These are phyloP conservation scores for Elsinoe perseae DNA, from an alignment of 2,329 filamentous ascomycete genomes.

Conservation along the genomic window DNA sequence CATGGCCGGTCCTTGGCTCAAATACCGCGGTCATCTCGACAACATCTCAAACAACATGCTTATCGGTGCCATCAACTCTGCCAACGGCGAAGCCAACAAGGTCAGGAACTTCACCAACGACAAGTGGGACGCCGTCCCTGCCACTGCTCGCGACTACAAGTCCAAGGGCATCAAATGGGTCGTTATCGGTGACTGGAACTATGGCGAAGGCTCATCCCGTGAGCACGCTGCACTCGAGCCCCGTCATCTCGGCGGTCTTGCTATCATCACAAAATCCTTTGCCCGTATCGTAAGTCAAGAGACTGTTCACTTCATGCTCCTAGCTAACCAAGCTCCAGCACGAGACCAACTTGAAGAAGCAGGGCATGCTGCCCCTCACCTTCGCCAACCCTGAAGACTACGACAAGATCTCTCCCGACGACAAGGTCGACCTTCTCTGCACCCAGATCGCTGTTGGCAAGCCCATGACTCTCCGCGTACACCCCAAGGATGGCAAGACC, in stretches of 20 bases:
- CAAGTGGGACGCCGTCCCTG: slow-evolving; percentile 80
- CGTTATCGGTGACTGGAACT: slow-evolving; percentile 99
- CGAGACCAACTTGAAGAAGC: slow-evolving; percentile 99
- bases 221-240: slow-evolving; percentile 98
- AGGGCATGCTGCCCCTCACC: slow-evolving; percentile 98
- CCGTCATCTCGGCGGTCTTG: slow-evolving; percentile 90
- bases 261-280: slow-evolving; percentile 91
- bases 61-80: slow-evolving; percentile 92
- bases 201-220: slow-evolving; percentile 93
- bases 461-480: slow-evolving; percentile 83
- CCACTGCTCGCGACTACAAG: slow-evolving; percentile 97
- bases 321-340: slow-evolving; percentile 44
- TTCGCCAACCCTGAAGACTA: slow-evolving; percentile 94
- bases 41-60: slow-evolving; percentile 99
- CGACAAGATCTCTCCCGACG: slow-evolving; percentile 88
- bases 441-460: slow-evolving; percentile 88
- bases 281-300: slow-evolving; percentile 66
- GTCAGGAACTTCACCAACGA: slow-evolving; percentile 82
- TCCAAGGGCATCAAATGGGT: slow-evolving; percentile 93
- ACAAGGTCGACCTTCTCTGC: slow-evolving; percentile 83
- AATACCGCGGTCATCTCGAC: slow-evolving; percentile 97
- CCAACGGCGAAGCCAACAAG: slow-evolving; percentile 96
- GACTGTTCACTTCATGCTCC: slow-evolving; percentile 11
- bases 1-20: slow-evolving; percentile 68
- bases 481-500: slow-evolving; percentile 67